phyloP scores from a whole-genome alignment of 352 stramenopile species.

The Globisporangium spiculum region DNA sequence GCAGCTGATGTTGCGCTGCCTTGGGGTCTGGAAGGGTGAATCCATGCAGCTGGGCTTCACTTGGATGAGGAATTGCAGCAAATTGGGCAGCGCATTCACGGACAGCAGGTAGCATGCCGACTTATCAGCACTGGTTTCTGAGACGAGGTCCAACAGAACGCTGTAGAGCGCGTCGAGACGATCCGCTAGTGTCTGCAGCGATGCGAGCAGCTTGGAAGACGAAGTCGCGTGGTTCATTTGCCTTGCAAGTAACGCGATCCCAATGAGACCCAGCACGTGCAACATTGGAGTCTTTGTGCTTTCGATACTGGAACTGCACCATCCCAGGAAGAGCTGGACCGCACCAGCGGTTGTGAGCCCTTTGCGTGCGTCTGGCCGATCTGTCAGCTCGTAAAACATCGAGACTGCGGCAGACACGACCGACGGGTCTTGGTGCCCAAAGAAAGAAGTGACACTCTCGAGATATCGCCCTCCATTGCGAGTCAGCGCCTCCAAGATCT shows the following conservation, averaged over 20 bases:
- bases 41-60: slow-evolving; percentile 57
- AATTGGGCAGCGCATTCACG: slow-evolving; percentile 34
- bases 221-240: slow-evolving; percentile 28
- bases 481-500: slow-evolving; percentile 56
- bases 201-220: slow-evolving; percentile 23
- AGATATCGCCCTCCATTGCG: slow-evolving; percentile 48
- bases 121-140: slow-evolving; percentile 23
- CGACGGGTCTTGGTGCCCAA: slow-evolving; percentile 28
- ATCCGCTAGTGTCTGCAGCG: slow-evolving; percentile 27
- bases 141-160: slow-evolving; percentile 43
- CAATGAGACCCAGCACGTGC: slow-evolving; percentile 52
- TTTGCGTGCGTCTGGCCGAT: slow-evolving; percentile 43
- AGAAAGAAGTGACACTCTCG: slow-evolving; percentile 41
- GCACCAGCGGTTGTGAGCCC: slow-evolving; percentile 65
- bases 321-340: slow-evolving; percentile 41
- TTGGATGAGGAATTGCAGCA: slow-evolving; percentile 53
- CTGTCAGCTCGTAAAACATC: slow-evolving; percentile 62
- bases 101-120: slow-evolving; percentile 41
- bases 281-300: slow-evolving; percentile 20
- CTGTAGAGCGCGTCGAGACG: slow-evolving; percentile 46
- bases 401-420: slow-evolving; percentile 41
- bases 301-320: slow-evolving; percentile 33
- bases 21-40: slow-evolving; percentile 37
- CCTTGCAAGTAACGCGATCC: slow-evolving; percentile 43
- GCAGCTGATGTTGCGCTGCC: slow-evolving; percentile 70